Percentiles rank a stretch among this genome's conserved stretches.
Evolutionary conservation across 2,329 filamentous ascomycete genomes (phyloP).

Genomic region (Arthrobotrys pseudoclavata): DNA sequence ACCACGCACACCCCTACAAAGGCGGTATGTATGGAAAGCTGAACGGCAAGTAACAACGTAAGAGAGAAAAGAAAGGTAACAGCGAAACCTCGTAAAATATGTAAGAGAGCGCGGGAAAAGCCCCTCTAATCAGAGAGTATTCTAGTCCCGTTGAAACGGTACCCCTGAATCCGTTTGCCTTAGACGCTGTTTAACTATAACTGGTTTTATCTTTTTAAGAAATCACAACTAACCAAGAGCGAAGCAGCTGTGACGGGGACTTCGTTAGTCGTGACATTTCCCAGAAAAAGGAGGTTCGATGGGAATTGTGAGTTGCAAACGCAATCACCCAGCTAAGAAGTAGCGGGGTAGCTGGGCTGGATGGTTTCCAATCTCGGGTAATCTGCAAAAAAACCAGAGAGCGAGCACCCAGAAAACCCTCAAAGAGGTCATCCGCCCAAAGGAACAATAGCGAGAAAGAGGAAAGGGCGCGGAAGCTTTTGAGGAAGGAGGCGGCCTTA

Average conservation of each 20-base stretch:
- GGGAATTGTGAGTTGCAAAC: constrained; percentile 51
- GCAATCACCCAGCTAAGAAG: constrained; percentile 48
- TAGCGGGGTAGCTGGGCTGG: constrained; percentile 56
- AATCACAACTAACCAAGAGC: constrained; percentile 28
- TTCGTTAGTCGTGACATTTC: constrained; percentile 53
- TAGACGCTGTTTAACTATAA: constrained; percentile 10
- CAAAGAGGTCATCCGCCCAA: constrained; percentile 32
- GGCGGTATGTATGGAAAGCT: constrained; percentile 4
- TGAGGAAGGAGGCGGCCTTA: constrained; percentile 19
- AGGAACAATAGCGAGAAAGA: constrained; percentile 17
- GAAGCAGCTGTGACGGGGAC: constrained; percentile 37
- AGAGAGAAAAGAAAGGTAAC: constrained; percentile 5
- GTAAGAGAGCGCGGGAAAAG: constrained; percentile 4
- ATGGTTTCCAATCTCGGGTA: constrained; percentile 58
- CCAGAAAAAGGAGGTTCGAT: constrained; percentile 58
- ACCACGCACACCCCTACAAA: constrained; percentile 22
- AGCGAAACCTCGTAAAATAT: constrained; percentile 26
- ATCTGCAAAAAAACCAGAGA: constrained; percentile 51
- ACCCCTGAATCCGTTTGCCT: constrained; percentile 18
- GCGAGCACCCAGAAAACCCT: constrained; percentile 40
- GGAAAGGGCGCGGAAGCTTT: constrained; percentile 13
- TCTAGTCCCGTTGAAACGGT: constrained; percentile 16
- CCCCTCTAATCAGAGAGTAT: constrained; percentile 2
- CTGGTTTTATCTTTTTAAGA: constrained; percentile 16
- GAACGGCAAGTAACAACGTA: constrained; percentile 25